Percentiles rank a stretch among this genome's conserved stretches.
Evolutionary conservation across 1,139 yeast genomes (phyloP).

Genomic region (Kazachstania sp.): DNA sequence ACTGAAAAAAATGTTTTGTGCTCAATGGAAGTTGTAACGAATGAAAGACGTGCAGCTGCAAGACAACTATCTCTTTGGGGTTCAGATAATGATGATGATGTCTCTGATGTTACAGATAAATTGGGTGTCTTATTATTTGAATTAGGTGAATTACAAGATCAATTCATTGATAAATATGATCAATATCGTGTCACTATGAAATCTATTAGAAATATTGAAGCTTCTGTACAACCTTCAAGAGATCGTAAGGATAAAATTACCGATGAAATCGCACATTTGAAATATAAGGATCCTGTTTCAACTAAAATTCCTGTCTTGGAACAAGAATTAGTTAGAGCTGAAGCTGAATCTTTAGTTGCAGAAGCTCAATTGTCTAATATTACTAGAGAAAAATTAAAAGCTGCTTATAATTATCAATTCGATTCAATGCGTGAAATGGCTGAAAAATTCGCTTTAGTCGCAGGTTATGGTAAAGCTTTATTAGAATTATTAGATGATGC

Average conservation of each 20-base stretch:
- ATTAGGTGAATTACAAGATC: conserved; percentile 81
- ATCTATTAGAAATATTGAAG: conserved; percentile 76
- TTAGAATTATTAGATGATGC: conserved; percentile 75
- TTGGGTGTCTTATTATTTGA: conserved; percentile 76
- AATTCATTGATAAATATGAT: conserved; percentile 77
- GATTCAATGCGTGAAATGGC: conserved; percentile 76
- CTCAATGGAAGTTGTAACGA: conserved; percentile 67
- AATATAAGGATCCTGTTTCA: conserved; percentile 77
- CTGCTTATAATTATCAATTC: conserved; percentile 76
- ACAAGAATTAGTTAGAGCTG: conserved; percentile 84
- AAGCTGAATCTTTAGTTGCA: conserved; percentile 83
- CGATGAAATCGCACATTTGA: conserved; percentile 73
- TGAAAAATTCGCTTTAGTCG: conserved; percentile 77
- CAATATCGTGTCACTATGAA: conserved; percentile 78
- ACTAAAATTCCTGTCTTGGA: conserved; percentile 75
- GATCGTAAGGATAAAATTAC: conserved; percentile 81
- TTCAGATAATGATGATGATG: conserved; percentile 76
- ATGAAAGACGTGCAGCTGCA: conserved; percentile 76
- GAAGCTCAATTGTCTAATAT: conserved; percentile 84
- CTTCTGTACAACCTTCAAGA: conserved; percentile 79
- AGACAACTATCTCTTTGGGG: conserved; percentile 82
- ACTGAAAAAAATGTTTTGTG: conserved; percentile 77
- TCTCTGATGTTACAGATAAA: conserved; percentile 77
- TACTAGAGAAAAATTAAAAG: conserved; percentile 79
- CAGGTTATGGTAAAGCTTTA: conserved; percentile 82